A percentile compares a stretch with the other conserved stretches of the same genome.
These are phyloP conservation scores for Globisporangium cylindrosporum DNA, from an alignment of 352 stramenopile genomes.

Conservation along the genomic window DNA sequence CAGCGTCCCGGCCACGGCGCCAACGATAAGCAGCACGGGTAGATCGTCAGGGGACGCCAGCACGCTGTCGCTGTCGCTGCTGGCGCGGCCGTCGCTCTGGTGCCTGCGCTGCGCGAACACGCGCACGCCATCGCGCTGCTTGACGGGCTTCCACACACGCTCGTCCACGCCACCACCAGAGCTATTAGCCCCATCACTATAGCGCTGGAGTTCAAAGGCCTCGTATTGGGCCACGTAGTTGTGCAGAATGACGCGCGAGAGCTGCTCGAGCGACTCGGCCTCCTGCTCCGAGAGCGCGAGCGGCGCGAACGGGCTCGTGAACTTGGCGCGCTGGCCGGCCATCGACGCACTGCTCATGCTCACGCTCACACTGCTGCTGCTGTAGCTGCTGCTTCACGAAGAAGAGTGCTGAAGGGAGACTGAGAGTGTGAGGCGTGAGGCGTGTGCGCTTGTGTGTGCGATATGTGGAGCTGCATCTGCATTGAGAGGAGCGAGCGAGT, in stretches of 20 bases:
- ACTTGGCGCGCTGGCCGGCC: neutral
- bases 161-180: neutral
- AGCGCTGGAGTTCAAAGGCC: neutral
- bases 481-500: neutral
- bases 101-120: neutral
- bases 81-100: neutral
- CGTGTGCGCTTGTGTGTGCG: neutral
- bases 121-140: neutral
- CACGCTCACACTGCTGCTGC: neutral
- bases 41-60: constrained; percentile 6
- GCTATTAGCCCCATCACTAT: neutral
- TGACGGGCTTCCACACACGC: neutral
- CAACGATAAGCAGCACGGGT: constrained; percentile 2
- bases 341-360: neutral
- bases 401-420: neutral
- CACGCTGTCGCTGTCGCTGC: neutral
- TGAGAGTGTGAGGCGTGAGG: neutral
- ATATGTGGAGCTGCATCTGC: neutral
- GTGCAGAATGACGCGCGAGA: constrained; percentile 6
- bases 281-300: constrained; percentile 6
- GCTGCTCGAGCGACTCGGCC: constrained; percentile 4
- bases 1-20: neutral
- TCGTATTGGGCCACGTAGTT: constrained; percentile 8
- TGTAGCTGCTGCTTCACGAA: neutral
- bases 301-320: neutral